Base-by-base conservation (phyloP, 2,329 filamentous ascomycete genomes). In the Venturia carpophila region DNA sequence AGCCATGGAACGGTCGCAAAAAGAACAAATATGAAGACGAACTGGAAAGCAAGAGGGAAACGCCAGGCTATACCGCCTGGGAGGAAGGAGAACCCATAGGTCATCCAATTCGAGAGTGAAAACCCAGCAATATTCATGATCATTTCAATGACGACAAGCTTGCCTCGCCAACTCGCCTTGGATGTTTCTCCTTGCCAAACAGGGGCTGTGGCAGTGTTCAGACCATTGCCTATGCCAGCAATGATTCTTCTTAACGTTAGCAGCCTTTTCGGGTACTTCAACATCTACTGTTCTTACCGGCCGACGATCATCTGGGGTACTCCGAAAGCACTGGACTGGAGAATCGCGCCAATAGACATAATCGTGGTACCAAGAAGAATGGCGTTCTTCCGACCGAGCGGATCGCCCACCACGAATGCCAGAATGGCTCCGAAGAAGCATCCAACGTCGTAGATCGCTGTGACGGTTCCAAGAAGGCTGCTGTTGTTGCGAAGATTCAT, bases 391-490 rank as follows among this genome's bases (percentile, higher is more conserved):
- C 82, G 73, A 3, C 82, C 81, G 1, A 82, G 71, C 2, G 68
- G 71, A 52, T 83, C 81, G 24, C 81, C 81, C 34, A 80, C 70
- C 17, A 75, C 70, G 64, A 84, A 80, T n/a, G 79, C 77, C 1
- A 78, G 69, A 39, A 83, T 73, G 1, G 78, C 83, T 19, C 84
- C 84, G 55, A 85, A 73, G 71, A 86, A 85, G 70, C 83, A 86
- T 10, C 83, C 83, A 41, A 86, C 76, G 67, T 85, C 82, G 71
- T 85, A 85, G 64, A 84, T 80, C 1, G 83, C 82, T 0, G 81
- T 83, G 13, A 84, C 80, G 0, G 81, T 83, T n/a, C 74, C 70
- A 68, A 78, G 68, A 63, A 72, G 73, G 63, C 73, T 77, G 68
- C 72, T 76, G 41, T 74, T 74, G 3, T 78, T 77, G 39, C 71